Evolutionary conservation across 257 asterid genomes (phyloP).

Genomic region (Fraxinus americana): DNA sequence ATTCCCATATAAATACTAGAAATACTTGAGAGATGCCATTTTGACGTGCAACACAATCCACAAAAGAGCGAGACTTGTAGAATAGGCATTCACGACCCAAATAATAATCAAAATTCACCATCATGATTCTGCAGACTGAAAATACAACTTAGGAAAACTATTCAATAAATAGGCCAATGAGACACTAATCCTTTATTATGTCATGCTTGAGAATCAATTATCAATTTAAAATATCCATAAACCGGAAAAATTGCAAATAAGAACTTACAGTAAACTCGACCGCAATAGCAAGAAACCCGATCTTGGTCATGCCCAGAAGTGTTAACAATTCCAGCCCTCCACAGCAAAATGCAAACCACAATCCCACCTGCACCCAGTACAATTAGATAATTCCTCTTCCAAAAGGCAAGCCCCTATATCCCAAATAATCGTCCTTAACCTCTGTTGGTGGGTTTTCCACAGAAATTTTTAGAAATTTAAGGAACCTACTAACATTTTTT

Average conservation of each 20-base stretch:
- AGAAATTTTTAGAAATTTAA: background rate
- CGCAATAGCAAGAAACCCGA: conserved; percentile 4
- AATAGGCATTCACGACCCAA: background rate
- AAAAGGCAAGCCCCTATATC: background rate
- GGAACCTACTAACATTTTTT: background rate
- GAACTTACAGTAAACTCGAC: conserved; percentile 8
- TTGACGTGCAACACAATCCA: no score
- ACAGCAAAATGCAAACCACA: conserved; percentile 8
- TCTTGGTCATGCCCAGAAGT: conserved; percentile 7
- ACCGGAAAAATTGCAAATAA: background rate
- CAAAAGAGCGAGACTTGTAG: no score
- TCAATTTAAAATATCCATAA: background rate
- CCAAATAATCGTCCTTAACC: background rate
- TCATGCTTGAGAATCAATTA: background rate
- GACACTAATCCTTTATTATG: background rate
- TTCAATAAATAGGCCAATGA: background rate
- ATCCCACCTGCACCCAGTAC: conserved; percentile 8
- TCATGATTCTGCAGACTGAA: background rate
- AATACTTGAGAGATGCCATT: background rate
- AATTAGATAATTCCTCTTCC: background rate
- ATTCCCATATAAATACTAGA: background rate
- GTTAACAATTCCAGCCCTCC: conserved; percentile 7
- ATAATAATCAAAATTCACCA: background rate
- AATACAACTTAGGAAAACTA: background rate
- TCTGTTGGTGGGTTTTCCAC: background rate